Evolutionary conservation across 495 filamentous ascomycete species (phyloP).

Genomic region (Halenospora varia): DNA sequence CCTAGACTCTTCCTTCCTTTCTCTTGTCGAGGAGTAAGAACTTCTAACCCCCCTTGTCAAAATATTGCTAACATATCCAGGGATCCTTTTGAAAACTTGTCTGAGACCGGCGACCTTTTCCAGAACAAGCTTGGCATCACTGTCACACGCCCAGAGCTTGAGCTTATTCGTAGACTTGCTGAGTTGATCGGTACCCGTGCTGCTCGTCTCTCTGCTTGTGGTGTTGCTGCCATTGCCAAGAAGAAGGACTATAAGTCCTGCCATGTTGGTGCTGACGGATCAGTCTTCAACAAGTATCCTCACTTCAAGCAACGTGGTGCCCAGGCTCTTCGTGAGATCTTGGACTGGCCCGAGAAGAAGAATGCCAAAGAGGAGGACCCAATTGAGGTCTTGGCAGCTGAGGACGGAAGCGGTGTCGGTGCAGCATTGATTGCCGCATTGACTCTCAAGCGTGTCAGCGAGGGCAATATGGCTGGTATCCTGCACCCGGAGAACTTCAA

Average conservation of each 20-base stretch:
- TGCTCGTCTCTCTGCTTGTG: constrained; percentile 87
- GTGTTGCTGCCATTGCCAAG: constrained; percentile 90
- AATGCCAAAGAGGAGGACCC: constrained; percentile 67
- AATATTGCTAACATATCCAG: constrained; percentile 35
- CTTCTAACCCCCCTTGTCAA: neutral
- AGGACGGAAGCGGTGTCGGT: constrained; percentile 95
- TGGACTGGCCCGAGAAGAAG: constrained; percentile 76
- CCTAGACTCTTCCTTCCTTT: constrained; percentile 91
- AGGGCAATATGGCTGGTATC: constrained; percentile 76
- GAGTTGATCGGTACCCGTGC: constrained; percentile 94
- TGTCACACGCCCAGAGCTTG: constrained; percentile 69
- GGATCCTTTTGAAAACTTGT: constrained; percentile 91
- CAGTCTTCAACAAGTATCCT: constrained; percentile 97
- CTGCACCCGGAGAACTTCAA: constrained; percentile 62
- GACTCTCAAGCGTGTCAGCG: constrained; percentile 79
- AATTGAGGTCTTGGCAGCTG: constrained; percentile 78
- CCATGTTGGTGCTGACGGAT: constrained; percentile 94
- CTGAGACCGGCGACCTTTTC: constrained; percentile 79
- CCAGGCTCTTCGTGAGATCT: constrained; percentile 83
- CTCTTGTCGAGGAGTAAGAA: constrained; percentile 81
- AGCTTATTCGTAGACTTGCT: constrained; percentile 80
- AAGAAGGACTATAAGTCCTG: constrained; percentile 86
- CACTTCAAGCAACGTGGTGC: constrained; percentile 93
- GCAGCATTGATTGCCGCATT: constrained; percentile 91
- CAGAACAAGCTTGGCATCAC: constrained; percentile 64